Base-by-base conservation (phyloP, 192 early-diverging fungal species). In the Dimargaris xerosporica region DNA sequence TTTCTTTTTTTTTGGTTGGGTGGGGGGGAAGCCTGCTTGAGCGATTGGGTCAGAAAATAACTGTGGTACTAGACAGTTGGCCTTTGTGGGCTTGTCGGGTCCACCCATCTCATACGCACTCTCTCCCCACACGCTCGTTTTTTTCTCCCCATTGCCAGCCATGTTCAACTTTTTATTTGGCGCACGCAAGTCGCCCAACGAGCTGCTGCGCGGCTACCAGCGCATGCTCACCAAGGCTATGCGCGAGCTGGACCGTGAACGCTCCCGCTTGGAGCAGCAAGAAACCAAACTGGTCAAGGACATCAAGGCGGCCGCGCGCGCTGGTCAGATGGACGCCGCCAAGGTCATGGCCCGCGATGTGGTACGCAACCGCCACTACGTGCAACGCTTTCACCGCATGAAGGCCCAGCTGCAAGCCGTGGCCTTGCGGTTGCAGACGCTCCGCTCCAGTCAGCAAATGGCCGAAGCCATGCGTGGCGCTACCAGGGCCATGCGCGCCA, bases 321-420 rank as follows among this genome's bases (percentile, higher is more conserved):
- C 82, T 11, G 89, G 87, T 54, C 91, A 99, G 69, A 91, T 91
- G 83, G 91, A 74, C 63, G 86, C 91, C 7, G 91, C 86, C 71
- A 95, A 95, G 65, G 81, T 96, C 51, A 97, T 96, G 94, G 96
- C 96, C 48, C 96, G 91, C 75, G 94, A 99, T 73, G 72, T 99
- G 53, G 96, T 99, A 17, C 79, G 96, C 43, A 99, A 94, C 23
- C 80, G 94, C 45, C 77, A 86, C 26, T 88, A 97, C 62, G 77
- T 94, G 61, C 89, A 94, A 79, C 95, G 97, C 77, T 97, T 97
- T 67, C 91, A 94, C 72, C 82, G 85, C 63, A 99, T 96, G 90
- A 83, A 86, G 54, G 91, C 93, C 6, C 90, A 93, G 64, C 78
- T 99, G 47, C 94, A 97, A 71, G 92, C 87, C 41, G 87, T 99